Conservation (phyloP, 345 rosid genomes). For the Brassica rapa region DNA sequence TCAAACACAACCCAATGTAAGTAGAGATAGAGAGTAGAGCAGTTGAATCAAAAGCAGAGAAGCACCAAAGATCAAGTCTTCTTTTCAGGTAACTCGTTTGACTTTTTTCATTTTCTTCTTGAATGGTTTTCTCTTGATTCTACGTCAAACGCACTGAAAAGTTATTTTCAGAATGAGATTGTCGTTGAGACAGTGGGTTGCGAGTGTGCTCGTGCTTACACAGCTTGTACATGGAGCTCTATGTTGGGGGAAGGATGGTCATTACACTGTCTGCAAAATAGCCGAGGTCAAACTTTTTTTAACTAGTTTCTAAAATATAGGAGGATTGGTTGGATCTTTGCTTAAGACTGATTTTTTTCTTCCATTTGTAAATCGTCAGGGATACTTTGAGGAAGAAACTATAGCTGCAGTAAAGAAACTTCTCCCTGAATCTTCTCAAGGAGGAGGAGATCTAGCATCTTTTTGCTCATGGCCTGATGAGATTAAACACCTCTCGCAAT, state of each 20-base stretch:
- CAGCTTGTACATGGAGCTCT: slow-evolving; percentile 59
- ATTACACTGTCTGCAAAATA: slow-evolving; percentile 72
- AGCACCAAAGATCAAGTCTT: neutral
- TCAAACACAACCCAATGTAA: neutral
- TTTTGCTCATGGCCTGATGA: slow-evolving; percentile 90
- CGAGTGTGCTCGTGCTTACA: slow-evolving; percentile 48
- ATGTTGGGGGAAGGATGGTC: slow-evolving; percentile 90
- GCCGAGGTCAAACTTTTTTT: slow-evolving; percentile 58
- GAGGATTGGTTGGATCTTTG: neutral
- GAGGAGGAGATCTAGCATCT: slow-evolving; percentile 59
- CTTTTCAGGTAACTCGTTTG: slow-evolving; percentile 18
- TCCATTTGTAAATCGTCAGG: slow-evolving; percentile 40
- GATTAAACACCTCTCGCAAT: slow-evolving; percentile 46
- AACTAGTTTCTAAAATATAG: neutral
- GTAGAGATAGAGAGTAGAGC: neutral
- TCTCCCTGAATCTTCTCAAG: slow-evolving; percentile 71
- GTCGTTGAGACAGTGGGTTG: slow-evolving; percentile 40
- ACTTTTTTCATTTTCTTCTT: neutral
- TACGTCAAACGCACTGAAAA: neutral
- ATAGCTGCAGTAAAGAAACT: slow-evolving; percentile 58
- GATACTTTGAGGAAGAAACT: slow-evolving; percentile 62
- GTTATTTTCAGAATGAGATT: slow-evolving; percentile 37
- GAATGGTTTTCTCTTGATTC: neutral
- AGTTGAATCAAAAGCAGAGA: slow-evolving; percentile 5
- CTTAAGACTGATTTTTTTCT: neutral